Percentiles rank a stretch among this genome's conserved stretches.
phyloP scores from a whole-genome alignment of 2,329 filamentous ascomycete species.

The Parascedosporium putredinis region DNA sequence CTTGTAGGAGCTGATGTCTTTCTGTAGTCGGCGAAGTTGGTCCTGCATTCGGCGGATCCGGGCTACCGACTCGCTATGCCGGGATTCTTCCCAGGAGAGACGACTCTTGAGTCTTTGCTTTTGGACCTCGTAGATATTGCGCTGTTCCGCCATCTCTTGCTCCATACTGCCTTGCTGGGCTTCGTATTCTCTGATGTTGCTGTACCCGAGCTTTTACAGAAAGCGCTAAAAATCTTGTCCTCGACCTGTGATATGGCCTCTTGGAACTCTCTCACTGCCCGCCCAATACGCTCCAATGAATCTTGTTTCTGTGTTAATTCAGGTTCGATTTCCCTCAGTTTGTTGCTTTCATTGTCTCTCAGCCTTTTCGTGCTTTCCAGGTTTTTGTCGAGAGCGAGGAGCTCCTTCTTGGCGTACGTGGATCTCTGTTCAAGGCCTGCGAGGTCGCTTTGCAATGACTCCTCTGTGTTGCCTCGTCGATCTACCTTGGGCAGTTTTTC shows the following conservation, averaged over 20 bases:
- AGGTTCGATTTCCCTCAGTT: conserved; percentile 65
- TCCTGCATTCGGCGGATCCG: conserved; percentile 61
- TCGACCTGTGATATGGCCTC: conserved; percentile 68
- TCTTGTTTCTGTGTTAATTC: conserved; percentile 65
- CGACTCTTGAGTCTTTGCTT: conserved; percentile 60
- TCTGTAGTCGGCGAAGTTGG: conserved; percentile 54
- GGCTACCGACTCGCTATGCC: conserved; percentile 47
- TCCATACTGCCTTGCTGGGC: conserved; percentile 86
- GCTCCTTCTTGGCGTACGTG: conserved; percentile 60
- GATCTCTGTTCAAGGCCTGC: conserved; percentile 70
- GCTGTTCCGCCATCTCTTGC: conserved; percentile 80
- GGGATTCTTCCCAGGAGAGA: conserved; percentile 45
- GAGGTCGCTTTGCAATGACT: conserved; percentile 69
- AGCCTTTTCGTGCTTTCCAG: conserved; percentile 76
- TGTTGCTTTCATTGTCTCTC: conserved; percentile 58
- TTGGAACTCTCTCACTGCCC: conserved; percentile 41
- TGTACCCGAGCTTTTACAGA: conserved; percentile 84
- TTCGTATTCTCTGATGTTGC: conserved; percentile 86
- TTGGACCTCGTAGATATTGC: conserved; percentile 77
- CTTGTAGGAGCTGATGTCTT: conserved; percentile 59
- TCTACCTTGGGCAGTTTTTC: conserved; percentile 70
- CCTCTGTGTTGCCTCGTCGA: conserved; percentile 66
- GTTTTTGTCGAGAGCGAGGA: conserved; percentile 71
- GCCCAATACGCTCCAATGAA: conserved; percentile 50
- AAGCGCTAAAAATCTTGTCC: conserved; percentile 75